Conservation (phyloP, 2,329 filamentous ascomycete genomes). For the Neoscytalidium dimidiatum region DNA sequence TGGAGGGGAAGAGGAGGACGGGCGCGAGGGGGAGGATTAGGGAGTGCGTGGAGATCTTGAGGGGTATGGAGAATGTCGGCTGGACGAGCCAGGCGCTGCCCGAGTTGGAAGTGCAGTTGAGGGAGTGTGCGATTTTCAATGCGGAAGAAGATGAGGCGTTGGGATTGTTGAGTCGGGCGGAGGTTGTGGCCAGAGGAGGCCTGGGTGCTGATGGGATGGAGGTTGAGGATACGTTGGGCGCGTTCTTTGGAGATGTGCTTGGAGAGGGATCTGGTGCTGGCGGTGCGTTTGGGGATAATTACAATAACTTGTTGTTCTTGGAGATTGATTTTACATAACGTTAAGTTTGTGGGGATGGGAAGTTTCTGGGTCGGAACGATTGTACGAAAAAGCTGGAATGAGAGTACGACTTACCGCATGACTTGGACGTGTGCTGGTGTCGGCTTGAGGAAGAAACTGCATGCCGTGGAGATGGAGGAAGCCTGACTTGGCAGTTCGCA, state of each 20-base stretch:
- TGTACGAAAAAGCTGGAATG: no score
- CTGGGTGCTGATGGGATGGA: not conserved
- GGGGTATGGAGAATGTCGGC: slow-evolving; percentile 35
- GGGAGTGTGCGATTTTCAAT: slow-evolving; percentile 32
- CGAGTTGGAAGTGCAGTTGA: slow-evolving; percentile 35
- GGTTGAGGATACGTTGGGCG: not conserved
- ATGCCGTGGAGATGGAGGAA: no score
- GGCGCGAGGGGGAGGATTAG: slow-evolving; percentile 28
- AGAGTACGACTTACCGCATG: no score
- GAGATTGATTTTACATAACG: not conserved
- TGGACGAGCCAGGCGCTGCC: slow-evolving; percentile 37
- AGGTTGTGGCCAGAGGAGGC: not conserved
- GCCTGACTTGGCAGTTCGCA: no score
- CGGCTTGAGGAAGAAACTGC: no score
- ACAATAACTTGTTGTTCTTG: not conserved
- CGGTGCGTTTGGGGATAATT: not conserved
- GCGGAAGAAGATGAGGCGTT: slow-evolving; percentile 18
- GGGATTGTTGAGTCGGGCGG: not conserved
- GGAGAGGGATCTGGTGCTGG: not conserved
- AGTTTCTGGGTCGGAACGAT: no score
- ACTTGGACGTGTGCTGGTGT: no score
- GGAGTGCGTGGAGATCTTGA: slow-evolving; percentile 27
- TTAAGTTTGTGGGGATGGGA: no score
- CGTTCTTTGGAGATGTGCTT: not conserved
- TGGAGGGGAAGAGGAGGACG: not conserved